These are phyloP conservation scores for Corchorus olitorius DNA, from an alignment of 345 rosid species.

Conservation along the genomic window DNA sequence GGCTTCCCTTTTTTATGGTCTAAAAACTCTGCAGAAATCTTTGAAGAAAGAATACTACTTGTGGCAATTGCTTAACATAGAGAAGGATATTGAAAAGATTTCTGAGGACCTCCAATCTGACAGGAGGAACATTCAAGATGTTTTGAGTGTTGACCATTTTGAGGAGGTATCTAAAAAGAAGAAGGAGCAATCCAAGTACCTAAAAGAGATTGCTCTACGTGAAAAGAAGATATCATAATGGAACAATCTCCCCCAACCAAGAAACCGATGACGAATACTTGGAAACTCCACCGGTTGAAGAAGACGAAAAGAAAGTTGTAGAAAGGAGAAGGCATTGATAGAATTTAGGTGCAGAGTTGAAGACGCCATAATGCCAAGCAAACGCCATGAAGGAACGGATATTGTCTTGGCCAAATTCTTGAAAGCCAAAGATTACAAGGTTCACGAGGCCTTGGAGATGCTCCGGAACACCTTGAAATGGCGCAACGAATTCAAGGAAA, in stretches of 20 bases:
- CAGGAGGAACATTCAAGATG: constrained; percentile 55
- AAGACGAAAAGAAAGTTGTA: constrained; percentile 1
- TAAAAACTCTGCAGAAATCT: constrained; percentile 60
- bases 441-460: constrained; percentile 51
- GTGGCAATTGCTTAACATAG: constrained; percentile 85
- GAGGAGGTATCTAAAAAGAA: constrained; percentile 66
- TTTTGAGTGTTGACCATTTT: constrained; percentile 62
- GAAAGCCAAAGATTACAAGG: constrained; percentile 45
- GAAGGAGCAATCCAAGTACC: constrained; percentile 76
- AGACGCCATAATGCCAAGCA: constrained; percentile 57
- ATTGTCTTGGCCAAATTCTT: constrained; percentile 52
- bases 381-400: constrained; percentile 51
- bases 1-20: neutral
- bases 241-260: neutral
- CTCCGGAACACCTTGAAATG: constrained; percentile 52
- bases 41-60: constrained; percentile 80
- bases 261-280: neutral
- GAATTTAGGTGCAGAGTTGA: constrained; percentile 48
- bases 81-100: constrained; percentile 63
- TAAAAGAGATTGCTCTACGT: constrained; percentile 72
- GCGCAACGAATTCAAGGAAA: constrained; percentile 43
- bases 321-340: constrained; percentile 41
- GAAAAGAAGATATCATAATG: constrained; percentile 76
- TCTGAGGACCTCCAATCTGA: constrained; percentile 72
- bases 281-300: neutral